Evolutionary conservation across 2,329 filamentous ascomycete genomes (phyloP), one percentile per base, ranked within the genome.

Genomic region (Colletotrichum sp.): DNA sequence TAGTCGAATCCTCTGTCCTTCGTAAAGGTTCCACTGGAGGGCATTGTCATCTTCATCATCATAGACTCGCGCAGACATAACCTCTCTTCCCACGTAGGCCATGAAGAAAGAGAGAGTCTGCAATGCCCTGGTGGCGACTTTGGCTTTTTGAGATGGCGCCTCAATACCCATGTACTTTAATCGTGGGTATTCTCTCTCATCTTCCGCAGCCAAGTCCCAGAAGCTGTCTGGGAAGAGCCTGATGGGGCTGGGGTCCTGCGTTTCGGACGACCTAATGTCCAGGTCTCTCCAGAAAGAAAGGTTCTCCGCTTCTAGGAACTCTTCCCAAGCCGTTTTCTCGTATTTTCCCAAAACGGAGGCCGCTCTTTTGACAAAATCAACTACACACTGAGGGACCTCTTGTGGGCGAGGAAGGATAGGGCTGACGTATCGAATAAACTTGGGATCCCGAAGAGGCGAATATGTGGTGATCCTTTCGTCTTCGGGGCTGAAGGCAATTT

Each of bases 141-240:
- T 36, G 0, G 0, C 1, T 16, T 36, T 36, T 0, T 36, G 1
- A 34, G 32, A 6, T 32, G 32, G 4, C 32, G 32, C 12, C 32
- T 13, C 24, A 24, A 24, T 24, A 24, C 24, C 24, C 24, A 24
- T 5, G 30, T 12, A 32, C 30, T 32, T 2, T 32, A 32, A 12
- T 32, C 30, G 32, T 15, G 32, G 32, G 32, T 6, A 18, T 39
- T 39, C 36, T 9, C 0, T 1, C 3, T 6, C 9, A 10, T 44
- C 18, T 44, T 44, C 39, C 39, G 39, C 39, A 6, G 39, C 9
- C 2, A 21, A 18, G 16, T 44, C 16, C 36, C 36, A 44, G 16
- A 44, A 18, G 36, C 36, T 44, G 16, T 44, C 36, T 44, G 36
- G 36, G 16, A 44, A 44, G 16, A 44, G 36, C 16, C 16, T 44